These are phyloP conservation scores for Aspergillus baeticus DNA, from an alignment of 495 filamentous ascomycete species.

Conservation along the genomic window DNA sequence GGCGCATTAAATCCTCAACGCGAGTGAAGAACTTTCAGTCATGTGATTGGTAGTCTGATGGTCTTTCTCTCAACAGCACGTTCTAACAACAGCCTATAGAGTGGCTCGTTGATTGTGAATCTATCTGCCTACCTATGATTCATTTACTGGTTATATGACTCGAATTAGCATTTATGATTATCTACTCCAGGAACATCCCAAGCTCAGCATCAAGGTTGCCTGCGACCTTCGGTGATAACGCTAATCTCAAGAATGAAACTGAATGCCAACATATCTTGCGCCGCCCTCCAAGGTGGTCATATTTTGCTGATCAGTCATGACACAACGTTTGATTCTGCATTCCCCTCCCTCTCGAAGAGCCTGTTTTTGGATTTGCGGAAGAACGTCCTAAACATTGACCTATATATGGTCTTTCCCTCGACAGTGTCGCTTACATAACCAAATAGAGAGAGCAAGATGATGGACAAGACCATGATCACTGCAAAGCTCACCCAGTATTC, in stretches of 20 bases:
- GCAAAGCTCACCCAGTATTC: constrained; percentile 76
- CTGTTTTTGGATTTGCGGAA: constrained; percentile 34
- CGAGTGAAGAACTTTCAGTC: neutral
- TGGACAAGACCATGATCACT: constrained; percentile 63
- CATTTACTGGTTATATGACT: too few species aligned
- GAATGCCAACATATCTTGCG: too few species aligned
- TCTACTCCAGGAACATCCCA: too few species aligned
- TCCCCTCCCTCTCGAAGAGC: constrained; percentile 16
- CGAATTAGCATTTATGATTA: neutral
- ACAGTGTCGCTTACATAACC: constrained; percentile 48
- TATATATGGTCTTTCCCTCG: constrained; percentile 51
- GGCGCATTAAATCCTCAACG: neutral
- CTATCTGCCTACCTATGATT: neutral
- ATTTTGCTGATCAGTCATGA: neutral
- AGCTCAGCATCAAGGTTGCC: neutral
- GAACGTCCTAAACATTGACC: constrained; percentile 40
- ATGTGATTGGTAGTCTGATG: neutral
- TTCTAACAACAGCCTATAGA: too few species aligned
- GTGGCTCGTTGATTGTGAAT: too few species aligned
- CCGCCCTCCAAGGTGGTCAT: neutral
- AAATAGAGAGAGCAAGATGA: constrained; percentile 53
- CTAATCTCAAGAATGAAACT: neutral
- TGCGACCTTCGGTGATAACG: neutral
- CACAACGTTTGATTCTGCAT: neutral
- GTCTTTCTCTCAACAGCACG: too few species aligned